A percentile compares a stretch with the other conserved stretches of the same genome.
phyloP scores from a whole-genome alignment of 495 filamentous ascomycete genomes.

The Lophiostoma macrostomum region DNA sequence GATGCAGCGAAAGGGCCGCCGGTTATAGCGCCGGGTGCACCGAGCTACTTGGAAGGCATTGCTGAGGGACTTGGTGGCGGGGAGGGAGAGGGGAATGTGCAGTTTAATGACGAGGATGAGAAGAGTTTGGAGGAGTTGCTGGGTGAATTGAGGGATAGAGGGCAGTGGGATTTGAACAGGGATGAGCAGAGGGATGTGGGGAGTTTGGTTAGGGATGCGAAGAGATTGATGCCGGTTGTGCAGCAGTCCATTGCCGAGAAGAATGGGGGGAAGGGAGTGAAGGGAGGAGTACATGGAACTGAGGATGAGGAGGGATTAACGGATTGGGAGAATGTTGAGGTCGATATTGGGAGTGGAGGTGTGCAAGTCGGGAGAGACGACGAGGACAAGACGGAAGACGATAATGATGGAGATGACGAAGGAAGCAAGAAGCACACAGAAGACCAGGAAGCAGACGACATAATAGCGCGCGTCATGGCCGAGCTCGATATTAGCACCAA shows the following conservation, averaged over 20 bases:
- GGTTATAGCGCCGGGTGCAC: slow-evolving; percentile 27
- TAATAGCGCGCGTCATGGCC: slow-evolving; percentile 37
- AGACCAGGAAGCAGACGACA: slow-evolving; percentile 36
- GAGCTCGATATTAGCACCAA: slow-evolving; percentile 36
- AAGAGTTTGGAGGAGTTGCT: slow-evolving; percentile 42
- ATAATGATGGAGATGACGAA: slow-evolving; percentile 7
- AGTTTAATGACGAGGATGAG: slow-evolving; percentile 34
- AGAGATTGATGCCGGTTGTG: slow-evolving; percentile 26
- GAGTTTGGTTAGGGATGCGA: slow-evolving; percentile 35
- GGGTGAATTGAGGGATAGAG: slow-evolving; percentile 36
- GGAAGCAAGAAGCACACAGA: slow-evolving; percentile 22
- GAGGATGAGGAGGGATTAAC: slow-evolving; percentile 4
- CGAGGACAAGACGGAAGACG: slow-evolving; percentile 9
- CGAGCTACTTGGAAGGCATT: slow-evolving; percentile 31
- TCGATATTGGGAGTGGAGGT: slow-evolving; percentile 14
- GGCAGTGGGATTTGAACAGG: slow-evolving; percentile 32
- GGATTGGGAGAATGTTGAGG: slow-evolving; percentile 29
- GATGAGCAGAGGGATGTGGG: slow-evolving; percentile 36
- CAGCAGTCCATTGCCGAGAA: slow-evolving; percentile 3
- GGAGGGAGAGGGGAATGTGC: slow-evolving; percentile 5
- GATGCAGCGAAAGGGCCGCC: slow-evolving; percentile 1
- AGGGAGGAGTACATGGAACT: not conserved
- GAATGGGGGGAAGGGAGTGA: not conserved
- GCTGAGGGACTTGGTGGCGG: slow-evolving; percentile 22
- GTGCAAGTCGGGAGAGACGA: slow-evolving; percentile 12